Evolutionary conservation across 805 yeast species (phyloP).

Genomic region (Cyberlindnera xishuangbannaensis): DNA sequence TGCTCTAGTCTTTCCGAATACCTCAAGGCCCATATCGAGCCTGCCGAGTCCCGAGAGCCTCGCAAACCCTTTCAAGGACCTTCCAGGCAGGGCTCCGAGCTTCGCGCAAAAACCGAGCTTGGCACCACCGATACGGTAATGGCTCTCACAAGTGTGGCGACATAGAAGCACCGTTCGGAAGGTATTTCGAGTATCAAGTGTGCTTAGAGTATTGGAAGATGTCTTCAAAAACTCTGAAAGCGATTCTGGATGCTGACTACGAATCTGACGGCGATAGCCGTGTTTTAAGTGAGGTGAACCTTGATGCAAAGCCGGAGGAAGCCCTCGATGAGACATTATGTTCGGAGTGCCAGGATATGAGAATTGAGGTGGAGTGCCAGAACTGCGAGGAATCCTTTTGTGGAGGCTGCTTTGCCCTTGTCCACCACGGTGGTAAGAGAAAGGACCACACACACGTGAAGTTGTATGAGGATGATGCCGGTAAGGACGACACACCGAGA

Average conservation of each 20-base stretch:
- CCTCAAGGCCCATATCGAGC: too few relatives aligned
- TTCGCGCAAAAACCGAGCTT: too few relatives aligned
- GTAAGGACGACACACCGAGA: too few relatives aligned
- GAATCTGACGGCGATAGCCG: conserved; percentile 26
- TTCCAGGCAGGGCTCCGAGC: too few relatives aligned
- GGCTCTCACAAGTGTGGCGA: too few relatives aligned
- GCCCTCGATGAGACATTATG: conserved; percentile 41
- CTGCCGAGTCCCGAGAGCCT: too few relatives aligned
- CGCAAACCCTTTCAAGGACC: too few relatives aligned
- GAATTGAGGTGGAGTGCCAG: conserved; percentile 54
- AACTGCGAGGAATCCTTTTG: conserved; percentile 67
- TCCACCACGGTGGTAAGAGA: conserved; percentile 65
- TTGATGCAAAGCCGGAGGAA: conserved; percentile 20
- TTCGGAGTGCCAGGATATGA: conserved; percentile 71
- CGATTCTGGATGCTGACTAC: conserved; percentile 31
- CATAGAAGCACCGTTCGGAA: too few relatives aligned
- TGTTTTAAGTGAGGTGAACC: conserved; percentile 10
- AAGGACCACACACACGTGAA: conserved; percentile 36
- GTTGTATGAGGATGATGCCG: conserved; percentile 21
- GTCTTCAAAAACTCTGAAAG: conserved; percentile 32
- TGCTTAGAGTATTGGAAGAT: too few relatives aligned
- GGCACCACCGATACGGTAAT: too few relatives aligned
- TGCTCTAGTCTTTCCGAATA: too few relatives aligned
- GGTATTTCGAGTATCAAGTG: too few relatives aligned
- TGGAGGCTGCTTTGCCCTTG: conserved; percentile 59